Evolutionary conservation across 2,329 filamentous ascomycete species (phyloP).

Genomic region (Zasmidium citrigriseum): DNA sequence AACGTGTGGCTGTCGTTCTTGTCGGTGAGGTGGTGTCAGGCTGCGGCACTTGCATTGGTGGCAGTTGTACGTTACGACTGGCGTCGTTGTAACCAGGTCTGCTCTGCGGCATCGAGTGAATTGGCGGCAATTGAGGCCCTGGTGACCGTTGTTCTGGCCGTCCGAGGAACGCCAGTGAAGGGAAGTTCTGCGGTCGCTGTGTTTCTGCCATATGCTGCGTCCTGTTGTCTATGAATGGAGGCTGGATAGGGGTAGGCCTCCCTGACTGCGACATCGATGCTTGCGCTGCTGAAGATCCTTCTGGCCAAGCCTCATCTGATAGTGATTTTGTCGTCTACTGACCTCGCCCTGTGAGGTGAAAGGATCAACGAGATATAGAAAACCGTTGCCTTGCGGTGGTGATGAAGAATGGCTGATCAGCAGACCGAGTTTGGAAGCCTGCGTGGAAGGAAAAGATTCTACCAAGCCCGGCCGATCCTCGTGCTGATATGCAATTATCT

Average conservation of each 20-base stretch:
- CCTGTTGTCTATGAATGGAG: slow-evolving; percentile 37
- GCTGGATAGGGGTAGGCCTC: slow-evolving; percentile 43
- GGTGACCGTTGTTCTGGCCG: slow-evolving; percentile 41
- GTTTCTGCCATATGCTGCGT: slow-evolving; percentile 48
- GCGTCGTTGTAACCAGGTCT: slow-evolving; percentile 13
- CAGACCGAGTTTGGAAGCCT: slow-evolving; percentile 5
- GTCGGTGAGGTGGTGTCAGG: slow-evolving; percentile 30
- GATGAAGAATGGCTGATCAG: slow-evolving; percentile 1
- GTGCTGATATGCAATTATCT: slow-evolving; percentile 17
- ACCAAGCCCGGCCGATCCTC: slow-evolving; percentile 9
- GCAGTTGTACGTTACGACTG: slow-evolving; percentile 30
- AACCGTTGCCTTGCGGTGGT: not conserved
- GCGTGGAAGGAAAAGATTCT: slow-evolving; percentile 10
- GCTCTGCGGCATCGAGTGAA: slow-evolving; percentile 21
- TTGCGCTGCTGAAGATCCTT: not conserved
- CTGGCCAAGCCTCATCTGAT: not conserved
- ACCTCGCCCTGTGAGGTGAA: not conserved
- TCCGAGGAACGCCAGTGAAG: slow-evolving; percentile 41
- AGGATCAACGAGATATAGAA: not conserved
- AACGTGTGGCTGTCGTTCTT: slow-evolving; percentile 13
- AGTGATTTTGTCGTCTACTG: not conserved
- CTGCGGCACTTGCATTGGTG: slow-evolving; percentile 42
- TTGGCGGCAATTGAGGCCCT: slow-evolving; percentile 40
- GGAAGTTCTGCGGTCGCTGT: slow-evolving; percentile 44
- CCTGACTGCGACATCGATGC: slow-evolving; percentile 30